Base-by-base conservation (phyloP, 495 filamentous ascomycete genomes). In the Hyphodiscus hymeniophilus region DNA sequence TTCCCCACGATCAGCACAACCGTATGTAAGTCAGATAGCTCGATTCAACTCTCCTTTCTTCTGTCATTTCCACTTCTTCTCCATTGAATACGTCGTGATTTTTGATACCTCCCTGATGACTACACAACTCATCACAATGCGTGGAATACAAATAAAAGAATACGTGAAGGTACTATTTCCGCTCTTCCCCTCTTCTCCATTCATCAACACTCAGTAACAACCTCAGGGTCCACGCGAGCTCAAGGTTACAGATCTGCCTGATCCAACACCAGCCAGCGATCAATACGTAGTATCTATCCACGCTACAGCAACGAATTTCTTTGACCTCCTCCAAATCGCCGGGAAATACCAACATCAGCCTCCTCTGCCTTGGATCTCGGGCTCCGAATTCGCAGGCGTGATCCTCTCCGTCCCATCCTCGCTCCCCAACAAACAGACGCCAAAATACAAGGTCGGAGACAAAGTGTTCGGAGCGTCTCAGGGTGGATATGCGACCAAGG, bases 301-400 rank as follows among this genome's bases (percentile, higher is more conserved):
- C 66, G 90, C 91, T 38, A 73, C 82, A 8, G 90, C 87, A 21
- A 84, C 87, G 55, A 96, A 96, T 68, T 97, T 95, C 79, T 96
- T 95, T 71, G 91, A 96, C 48, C 56, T 59, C 47, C 59, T 61
- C 45, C 59, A 61, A 47, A 61, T 61, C 32, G 28, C 40, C 39
- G 59, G 59, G 1, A 58, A 61, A 47, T 81, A 81, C 57, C 77
- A 88, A 69, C 72, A 74, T 40, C 73, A 77, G 45, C 75, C 75
- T n/a, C 70, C 56, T 5, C 45, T 96, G 40, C 91, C 91, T 10
- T 97, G 91, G 91, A 69, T 94, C 44, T 75, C 86, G 5, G 91
- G 91, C 46, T 71, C 75, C 60, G 91, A 96, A 62, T 97, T 95
- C 68, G 76, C 87, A 30, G 91, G 91, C 56, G 70, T 79, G 8